Evolutionary conservation across 257 asterid genomes (phyloP).

Genomic region (Penstemon davidsonii): DNA sequence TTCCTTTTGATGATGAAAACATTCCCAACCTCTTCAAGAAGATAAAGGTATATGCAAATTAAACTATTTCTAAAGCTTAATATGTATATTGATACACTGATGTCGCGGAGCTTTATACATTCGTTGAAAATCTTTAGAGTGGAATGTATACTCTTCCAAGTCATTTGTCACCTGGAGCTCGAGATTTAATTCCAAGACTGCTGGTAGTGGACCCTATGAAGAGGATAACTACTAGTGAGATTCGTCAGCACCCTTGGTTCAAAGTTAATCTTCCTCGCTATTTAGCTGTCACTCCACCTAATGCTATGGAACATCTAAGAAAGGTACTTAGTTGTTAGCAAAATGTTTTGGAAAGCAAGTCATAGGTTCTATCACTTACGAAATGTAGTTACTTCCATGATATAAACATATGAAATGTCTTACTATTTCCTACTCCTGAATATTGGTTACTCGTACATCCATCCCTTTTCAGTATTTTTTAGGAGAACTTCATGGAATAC

Average conservation of each 20-base stretch:
- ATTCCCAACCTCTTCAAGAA: slow-evolving; percentile 94
- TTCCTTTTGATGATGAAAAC: slow-evolving; percentile 96
- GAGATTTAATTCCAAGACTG: slow-evolving; percentile 86
- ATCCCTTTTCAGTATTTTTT: not conserved
- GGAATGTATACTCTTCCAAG: slow-evolving; percentile 93
- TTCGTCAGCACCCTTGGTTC: slow-evolving; percentile 93
- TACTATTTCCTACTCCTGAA: slow-evolving; percentile 1
- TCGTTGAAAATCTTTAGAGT: slow-evolving; percentile 47
- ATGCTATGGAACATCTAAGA: slow-evolving; percentile 69
- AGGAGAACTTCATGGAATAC: slow-evolving; percentile 10
- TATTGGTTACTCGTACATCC: not conserved
- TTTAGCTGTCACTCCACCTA: slow-evolving; percentile 82
- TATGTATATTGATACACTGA: not conserved
- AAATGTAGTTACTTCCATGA: not conserved
- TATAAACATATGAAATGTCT: not conserved
- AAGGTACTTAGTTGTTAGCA: slow-evolving; percentile 39
- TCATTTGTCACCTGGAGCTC: slow-evolving; percentile 83
- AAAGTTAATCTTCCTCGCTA: slow-evolving; percentile 80
- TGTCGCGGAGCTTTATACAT: slow-evolving; percentile 2
- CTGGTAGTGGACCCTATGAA: slow-evolving; percentile 90
- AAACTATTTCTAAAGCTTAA: slow-evolving; percentile 26
- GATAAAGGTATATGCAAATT: slow-evolving; percentile 65
- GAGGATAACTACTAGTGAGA: slow-evolving; percentile 70
- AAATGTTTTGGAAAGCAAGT: slow-evolving; percentile 2
- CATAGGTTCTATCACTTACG: slow-evolving; percentile 6